Evolutionary conservation across 257 asterid species (phyloP), one percentile per base, ranked within the genome.

Genomic region (Penstemon davidsonii): DNA sequence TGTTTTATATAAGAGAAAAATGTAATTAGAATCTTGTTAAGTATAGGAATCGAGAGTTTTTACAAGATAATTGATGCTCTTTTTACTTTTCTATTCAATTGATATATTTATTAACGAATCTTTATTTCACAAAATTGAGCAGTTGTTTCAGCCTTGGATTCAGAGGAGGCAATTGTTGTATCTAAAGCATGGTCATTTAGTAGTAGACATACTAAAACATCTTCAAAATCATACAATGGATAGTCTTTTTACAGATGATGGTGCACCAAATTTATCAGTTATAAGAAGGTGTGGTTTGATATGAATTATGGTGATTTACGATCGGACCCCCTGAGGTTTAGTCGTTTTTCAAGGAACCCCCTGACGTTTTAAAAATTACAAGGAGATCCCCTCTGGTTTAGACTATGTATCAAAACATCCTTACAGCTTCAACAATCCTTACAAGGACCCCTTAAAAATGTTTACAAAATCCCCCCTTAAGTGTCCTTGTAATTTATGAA

Each of bases 81-180:
- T 25, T 25, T 25, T 25, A 25, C 33, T 0, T 25, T 2, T 25
- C 2, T 25, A 25, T 25, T 25, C 33, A 2, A 25, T 25, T 25
- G 33, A 25, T 25, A 25, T 25, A 25, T 25, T 25, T 25, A 25
- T 25, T 25, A 25, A 25, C 1, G 33, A 25, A 25, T 38, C 18
- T 58, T 58, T 4, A 5, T 1, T 58, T 58, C 33, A 8, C 11
- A 9, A 58, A 58, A 37, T 15, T 53, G 74, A 3, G 79, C 87
- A 81, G 95, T 69, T 83, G 47, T 88, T 83, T 13, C 69, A 81
- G 72, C 94, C 91, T 0, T 83, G 85, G 96, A 82, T 86, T 67
- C 94, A 78, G 65, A 73, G 69, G 64, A 70, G 89, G 43, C 88
- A 74, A 3, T 75, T 86, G 50, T 66, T 81, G 56, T 88, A 84